Base-by-base conservation (phyloP, 331 rosid species). In the Rhamnella rubrinervis region DNA sequence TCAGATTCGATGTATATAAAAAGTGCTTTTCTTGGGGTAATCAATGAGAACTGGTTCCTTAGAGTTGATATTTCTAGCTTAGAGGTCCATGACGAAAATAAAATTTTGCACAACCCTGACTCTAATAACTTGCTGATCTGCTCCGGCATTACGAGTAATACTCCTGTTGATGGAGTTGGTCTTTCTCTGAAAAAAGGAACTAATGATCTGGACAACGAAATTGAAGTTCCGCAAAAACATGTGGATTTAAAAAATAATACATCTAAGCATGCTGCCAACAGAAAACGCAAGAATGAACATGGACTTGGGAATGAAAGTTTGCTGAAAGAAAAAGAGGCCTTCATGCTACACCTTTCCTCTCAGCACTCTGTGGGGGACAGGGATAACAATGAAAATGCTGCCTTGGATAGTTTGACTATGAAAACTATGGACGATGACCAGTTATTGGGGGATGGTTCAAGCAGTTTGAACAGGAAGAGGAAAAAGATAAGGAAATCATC, bases 1-100 rank as follows among this genome's bases (percentile, higher is more conserved):
- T 71, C 91, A 8, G 92, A 90, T 72, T 87, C 87, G 64, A 74
- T 93, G 89, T 16, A 13, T 49, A 75, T 85, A 69, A 85, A 62
- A 74, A 72, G 71, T 67, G 92, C 88, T 18, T 89, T 84, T 77
- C 39, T 6, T 59, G 80, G 78, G 62, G 46, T 44, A 14, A 44
- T 56, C 56, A 62, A 41, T 5, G 66, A 56, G 63, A 63, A 53
- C 39, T 87, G 92, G 96, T 87, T 85, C 75, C 81, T 93, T 39
- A 70, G 67, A 44, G 85, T 84, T 39, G 97, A 93, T 77, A 91
- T 76, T 74, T 79, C 89, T 68, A 37, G 57, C 25, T 58, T 80
- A 25, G 76, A 55, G 18, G 86, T 77, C 49, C 57, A 35, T 67
- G 71, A 55, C 46, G 82, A 66, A 73, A 44, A 70, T 51, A 65